These are phyloP conservation scores for Camelina laxa DNA, from an alignment of 345 rosid genomes.

Conservation along the genomic window DNA sequence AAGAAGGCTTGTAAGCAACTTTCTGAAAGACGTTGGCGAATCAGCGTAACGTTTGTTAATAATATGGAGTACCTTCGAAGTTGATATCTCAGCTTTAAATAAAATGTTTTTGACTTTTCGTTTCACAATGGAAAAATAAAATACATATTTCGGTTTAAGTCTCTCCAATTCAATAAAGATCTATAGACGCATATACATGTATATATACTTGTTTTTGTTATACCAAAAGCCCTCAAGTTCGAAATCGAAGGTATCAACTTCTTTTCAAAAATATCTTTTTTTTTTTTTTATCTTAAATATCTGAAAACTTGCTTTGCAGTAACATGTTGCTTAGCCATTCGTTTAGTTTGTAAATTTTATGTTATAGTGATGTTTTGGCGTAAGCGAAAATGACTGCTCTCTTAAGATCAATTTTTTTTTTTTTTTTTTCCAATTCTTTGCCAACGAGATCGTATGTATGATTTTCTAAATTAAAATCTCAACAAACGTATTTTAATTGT, in stretches of 20 bases:
- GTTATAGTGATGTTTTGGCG: slow-evolving; percentile 23
- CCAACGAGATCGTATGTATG: slow-evolving; percentile 22
- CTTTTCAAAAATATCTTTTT: neutral
- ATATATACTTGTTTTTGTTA: no score
- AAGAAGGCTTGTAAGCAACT: slow-evolving; percentile 50
- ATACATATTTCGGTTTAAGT: no score
- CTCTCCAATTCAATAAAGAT: no score
- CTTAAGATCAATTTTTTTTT: neutral
- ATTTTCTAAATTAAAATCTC: slow-evolving; percentile 10
- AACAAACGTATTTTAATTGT: slow-evolving; percentile 27
- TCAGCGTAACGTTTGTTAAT: slow-evolving; percentile 50
- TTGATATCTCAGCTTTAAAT: slow-evolving; percentile 43
- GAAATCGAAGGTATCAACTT: neutral
- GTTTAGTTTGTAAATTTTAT: slow-evolving; percentile 2
- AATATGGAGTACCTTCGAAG: slow-evolving; percentile 50
- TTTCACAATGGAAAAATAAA: slow-evolving; percentile 12
- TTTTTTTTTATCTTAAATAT: neutral
- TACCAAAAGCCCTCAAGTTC: neutral
- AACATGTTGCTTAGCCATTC: slow-evolving; percentile 41
- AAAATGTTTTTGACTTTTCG: slow-evolving; percentile 33
- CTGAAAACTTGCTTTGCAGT: slow-evolving; percentile 30
- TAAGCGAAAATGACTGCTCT: slow-evolving; percentile 38
- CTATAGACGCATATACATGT: no score
- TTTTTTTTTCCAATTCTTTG: neutral
- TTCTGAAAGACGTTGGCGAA: slow-evolving; percentile 44